These are phyloP conservation scores for Eucalyptus cloeziana DNA, from an alignment of 345 rosid genomes.

Conservation along the genomic window DNA sequence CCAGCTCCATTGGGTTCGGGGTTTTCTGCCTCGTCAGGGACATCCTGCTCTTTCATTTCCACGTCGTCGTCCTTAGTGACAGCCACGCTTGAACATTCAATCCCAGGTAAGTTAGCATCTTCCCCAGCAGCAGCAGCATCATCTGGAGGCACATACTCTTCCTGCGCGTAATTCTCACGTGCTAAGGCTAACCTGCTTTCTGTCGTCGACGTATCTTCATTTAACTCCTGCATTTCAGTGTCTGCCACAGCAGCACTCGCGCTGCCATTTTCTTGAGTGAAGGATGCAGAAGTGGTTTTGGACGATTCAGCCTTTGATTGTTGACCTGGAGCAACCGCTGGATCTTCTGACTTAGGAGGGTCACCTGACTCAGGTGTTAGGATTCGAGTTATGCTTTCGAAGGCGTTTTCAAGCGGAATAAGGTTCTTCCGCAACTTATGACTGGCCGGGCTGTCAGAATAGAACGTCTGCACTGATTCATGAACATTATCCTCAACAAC, in stretches of 20 bases:
- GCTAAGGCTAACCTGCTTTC: neutral
- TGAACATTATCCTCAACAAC: slow-evolving; percentile 34
- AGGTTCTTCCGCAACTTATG: slow-evolving; percentile 40
- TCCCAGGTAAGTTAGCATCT: neutral
- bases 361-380: slow-evolving; percentile 18
- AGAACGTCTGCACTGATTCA: slow-evolving; percentile 25
- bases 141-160: neutral
- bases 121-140: neutral
- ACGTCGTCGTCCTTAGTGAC: neutral
- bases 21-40: neutral
- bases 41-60: neutral
- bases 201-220: neutral
- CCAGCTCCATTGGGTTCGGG: neutral
- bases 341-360: slow-evolving; percentile 1
- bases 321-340: neutral
- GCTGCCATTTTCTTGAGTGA: neutral
- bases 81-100: neutral
- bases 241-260: neutral
- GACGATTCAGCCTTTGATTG: neutral
- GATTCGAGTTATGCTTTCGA: slow-evolving; percentile 23
- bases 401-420: slow-evolving; percentile 27
- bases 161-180: neutral
- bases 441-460: slow-evolving; percentile 14
- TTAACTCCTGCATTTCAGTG: neutral
- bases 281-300: neutral